Evolutionary conservation across 805 yeast species (phyloP).

Genomic region (Saturnispora silvae): DNA sequence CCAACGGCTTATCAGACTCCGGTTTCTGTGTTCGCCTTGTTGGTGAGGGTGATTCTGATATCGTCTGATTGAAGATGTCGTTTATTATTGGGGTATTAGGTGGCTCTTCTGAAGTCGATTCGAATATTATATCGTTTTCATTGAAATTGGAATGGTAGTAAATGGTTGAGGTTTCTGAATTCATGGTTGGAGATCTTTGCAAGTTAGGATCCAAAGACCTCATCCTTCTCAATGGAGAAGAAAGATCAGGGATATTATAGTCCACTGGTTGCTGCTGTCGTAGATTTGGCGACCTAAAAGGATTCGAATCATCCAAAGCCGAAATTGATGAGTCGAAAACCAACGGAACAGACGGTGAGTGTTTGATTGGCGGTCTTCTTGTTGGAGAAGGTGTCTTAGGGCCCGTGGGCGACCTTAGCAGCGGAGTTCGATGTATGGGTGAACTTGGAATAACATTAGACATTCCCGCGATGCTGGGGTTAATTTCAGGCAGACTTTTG

Average conservation of each 20-base stretch:
- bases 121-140: constrained; percentile 5
- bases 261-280: not conserved
- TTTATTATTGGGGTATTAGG: not conserved
- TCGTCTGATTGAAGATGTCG: constrained; percentile 7
- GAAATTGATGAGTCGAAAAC: constrained; percentile 8
- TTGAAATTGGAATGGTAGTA: not conserved
- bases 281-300: not conserved
- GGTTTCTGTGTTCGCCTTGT: not conserved
- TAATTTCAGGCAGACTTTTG: not conserved
- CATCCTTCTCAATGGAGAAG: constrained; percentile 4
- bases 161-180: constrained; percentile 5
- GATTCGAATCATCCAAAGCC: constrained; percentile 2
- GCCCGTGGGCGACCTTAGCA: not conserved
- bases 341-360: constrained; percentile 1
- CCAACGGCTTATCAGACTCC: constrained; percentile 14
- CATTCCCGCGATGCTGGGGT: not conserved
- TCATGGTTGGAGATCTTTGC: constrained; percentile 3
- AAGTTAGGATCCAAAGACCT: constrained; percentile 3
- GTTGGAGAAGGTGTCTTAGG: not conserved
- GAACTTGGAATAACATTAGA: too few species aligned
- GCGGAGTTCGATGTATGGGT: not conserved
- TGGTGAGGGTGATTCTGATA: constrained; percentile 10
- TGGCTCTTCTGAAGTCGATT: not conserved
- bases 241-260: constrained; percentile 3
- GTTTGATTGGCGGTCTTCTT: not conserved